Evolutionary conservation across 106 monocot genomes (phyloP).

Genomic region (Dioscorea dumetorum): DNA sequence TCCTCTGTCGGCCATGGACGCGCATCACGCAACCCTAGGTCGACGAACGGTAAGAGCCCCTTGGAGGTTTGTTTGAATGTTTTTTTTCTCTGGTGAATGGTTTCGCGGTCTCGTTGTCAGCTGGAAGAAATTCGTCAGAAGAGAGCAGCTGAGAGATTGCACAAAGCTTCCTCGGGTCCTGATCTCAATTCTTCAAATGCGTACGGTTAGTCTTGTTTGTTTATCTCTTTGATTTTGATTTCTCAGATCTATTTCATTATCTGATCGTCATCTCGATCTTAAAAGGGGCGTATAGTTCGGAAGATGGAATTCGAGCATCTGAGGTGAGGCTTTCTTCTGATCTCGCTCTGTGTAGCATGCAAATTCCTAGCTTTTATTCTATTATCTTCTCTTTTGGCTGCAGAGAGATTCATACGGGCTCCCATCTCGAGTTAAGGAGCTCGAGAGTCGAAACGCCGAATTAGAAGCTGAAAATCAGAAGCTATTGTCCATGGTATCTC

Average conservation of each 20-base stretch:
- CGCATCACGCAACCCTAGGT: constrained; percentile 58
- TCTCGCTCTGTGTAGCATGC: background rate
- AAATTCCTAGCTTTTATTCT: background rate
- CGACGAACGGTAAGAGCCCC: constrained; percentile 39
- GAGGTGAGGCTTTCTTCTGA: constrained; percentile 19
- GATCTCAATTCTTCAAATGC: constrained; percentile 41
- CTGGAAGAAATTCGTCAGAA: constrained; percentile 83
- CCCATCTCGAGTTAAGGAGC: constrained; percentile 37
- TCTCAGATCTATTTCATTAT: constrained; percentile 2
- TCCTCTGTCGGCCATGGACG: constrained; percentile 26
- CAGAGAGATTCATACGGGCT: constrained; percentile 48
- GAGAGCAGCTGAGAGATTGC: constrained; percentile 69
- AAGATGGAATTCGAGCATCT: constrained; percentile 13
- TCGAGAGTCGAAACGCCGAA: constrained; percentile 54
- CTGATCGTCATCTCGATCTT: too few species aligned
- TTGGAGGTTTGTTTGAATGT: background rate
- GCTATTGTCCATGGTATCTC: constrained; percentile 46
- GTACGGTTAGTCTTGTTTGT: constrained; percentile 13
- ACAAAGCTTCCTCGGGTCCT: constrained; percentile 43
- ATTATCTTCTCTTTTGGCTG: constrained; percentile 8
- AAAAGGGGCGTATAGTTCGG: constrained; percentile 24
- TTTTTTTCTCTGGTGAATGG: background rate
- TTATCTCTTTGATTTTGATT: background rate
- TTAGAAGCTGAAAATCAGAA: constrained; percentile 58
- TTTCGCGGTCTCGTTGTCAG: constrained; percentile 11